These are phyloP conservation scores for Chlamydomonas eustigma DNA, from an alignment of 139 green algal genomes.

Conservation along the genomic window DNA sequence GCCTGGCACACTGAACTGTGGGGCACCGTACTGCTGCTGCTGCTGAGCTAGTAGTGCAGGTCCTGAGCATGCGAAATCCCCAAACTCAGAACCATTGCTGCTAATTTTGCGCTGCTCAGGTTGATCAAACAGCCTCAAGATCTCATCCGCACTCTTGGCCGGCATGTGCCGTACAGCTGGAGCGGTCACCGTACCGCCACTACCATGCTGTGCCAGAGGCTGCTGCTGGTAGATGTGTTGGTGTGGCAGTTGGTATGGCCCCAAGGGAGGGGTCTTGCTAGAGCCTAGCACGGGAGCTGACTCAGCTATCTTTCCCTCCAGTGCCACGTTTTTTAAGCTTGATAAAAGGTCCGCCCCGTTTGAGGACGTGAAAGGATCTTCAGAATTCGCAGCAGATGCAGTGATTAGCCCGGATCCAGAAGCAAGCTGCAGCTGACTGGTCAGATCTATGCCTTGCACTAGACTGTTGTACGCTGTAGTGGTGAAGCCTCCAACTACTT, in stretches of 20 bases:
- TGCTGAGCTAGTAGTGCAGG: not conserved
- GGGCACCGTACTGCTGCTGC: not conserved
- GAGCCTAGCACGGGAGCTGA: too few species aligned
- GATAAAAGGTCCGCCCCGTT: not conserved
- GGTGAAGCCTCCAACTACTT: not conserved
- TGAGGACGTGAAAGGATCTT: not conserved
- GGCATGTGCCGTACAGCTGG: not conserved
- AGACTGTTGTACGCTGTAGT: not conserved
- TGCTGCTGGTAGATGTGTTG: not conserved
- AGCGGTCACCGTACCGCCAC: not conserved
- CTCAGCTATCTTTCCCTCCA: not conserved
- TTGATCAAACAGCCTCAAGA: conserved; percentile 11
- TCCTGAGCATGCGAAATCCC: not conserved
- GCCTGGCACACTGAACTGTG: too few species aligned
- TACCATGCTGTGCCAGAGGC: not conserved
- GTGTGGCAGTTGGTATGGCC: not conserved
- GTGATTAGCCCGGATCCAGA: too few species aligned
- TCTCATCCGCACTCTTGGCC: conserved; percentile 11
- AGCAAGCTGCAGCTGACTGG: not conserved
- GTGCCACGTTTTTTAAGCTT: not conserved
- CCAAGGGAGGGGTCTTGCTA: not conserved
- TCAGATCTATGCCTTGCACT: not conserved
- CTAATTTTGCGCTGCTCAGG: not conserved
- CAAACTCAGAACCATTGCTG: not conserved
- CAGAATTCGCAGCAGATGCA: not conserved